Evolutionary conservation across 2,329 filamentous ascomycete species (phyloP).

Genomic region (Calonectria pauciramosa): DNA sequence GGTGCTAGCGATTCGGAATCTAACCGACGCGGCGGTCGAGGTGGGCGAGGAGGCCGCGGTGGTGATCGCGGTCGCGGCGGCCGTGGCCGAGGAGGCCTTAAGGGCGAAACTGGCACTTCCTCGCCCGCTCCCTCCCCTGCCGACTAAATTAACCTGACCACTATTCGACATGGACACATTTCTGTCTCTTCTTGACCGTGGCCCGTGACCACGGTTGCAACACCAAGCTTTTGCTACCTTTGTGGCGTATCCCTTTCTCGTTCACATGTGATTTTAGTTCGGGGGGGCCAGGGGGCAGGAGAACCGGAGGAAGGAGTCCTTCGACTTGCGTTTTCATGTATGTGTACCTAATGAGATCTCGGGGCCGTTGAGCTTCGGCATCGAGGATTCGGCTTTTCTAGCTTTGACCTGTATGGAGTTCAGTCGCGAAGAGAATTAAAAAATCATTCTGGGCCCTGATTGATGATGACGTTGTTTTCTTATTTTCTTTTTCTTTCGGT

Average conservation of each 20-base stretch:
- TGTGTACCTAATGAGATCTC: constrained; percentile 56
- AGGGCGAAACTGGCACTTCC: constrained; percentile 69
- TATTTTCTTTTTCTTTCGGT: constrained; percentile 13
- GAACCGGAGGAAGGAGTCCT: constrained; percentile 39
- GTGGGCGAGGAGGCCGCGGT: constrained; percentile 70
- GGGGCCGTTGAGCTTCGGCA: constrained; percentile 45
- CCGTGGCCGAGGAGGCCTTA: constrained; percentile 69
- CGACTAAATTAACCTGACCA: constrained; percentile 45
- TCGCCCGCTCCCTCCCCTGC: constrained; percentile 67
- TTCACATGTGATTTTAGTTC: constrained; percentile 40
- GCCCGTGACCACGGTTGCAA: constrained; percentile 22
- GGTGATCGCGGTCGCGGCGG: constrained; percentile 70
- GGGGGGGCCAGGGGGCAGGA: constrained; percentile 37
- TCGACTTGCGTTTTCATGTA: constrained; percentile 48
- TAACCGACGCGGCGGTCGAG: constrained; percentile 68
- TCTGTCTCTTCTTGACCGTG: constrained; percentile 33
- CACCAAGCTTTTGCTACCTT: constrained; percentile 33
- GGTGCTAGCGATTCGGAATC: constrained; percentile 80
- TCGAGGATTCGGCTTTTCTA: constrained; percentile 48
- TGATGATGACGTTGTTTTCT: constrained; percentile 22
- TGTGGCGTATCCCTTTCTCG: constrained; percentile 37
- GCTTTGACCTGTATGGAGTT: constrained; percentile 52
- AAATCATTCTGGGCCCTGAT: constrained; percentile 45
- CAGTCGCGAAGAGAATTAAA: constrained; percentile 48
- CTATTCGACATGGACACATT: constrained; percentile 31